A percentile compares a stretch with the other conserved stretches of the same genome.
Evolutionary conservation across 495 filamentous ascomycete genomes (phyloP).

Genomic region (Wilcoxina mikolae): DNA sequence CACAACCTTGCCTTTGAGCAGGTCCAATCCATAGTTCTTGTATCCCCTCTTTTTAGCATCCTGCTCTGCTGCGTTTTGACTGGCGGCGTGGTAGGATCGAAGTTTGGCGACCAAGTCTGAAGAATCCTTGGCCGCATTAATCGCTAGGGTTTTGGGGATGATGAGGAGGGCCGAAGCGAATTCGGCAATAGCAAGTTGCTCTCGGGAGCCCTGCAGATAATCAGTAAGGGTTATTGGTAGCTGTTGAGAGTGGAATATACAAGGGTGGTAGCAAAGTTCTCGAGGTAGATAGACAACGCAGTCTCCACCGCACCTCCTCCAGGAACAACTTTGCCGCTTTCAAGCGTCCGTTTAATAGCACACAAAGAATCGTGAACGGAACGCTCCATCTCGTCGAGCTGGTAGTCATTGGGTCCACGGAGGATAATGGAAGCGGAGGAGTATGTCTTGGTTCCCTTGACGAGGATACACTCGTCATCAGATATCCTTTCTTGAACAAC

Average conservation of each 20-base stretch:
- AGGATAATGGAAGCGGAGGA: conserved; percentile 93
- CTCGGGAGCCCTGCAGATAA: conserved; percentile 56
- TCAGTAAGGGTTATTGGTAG: conserved; percentile 1
- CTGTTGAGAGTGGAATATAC: conserved; percentile 33
- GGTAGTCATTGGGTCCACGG: conserved; percentile 88
- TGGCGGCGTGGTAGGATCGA: conserved; percentile 83
- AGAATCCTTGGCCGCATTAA: conserved; percentile 93
- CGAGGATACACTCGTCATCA: conserved; percentile 94
- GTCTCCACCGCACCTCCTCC: conserved; percentile 96
- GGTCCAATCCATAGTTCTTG: conserved; percentile 92
- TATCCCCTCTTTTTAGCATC: conserved; percentile 86
- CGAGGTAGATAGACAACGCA: conserved; percentile 96
- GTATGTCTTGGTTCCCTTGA: conserved; percentile 89
- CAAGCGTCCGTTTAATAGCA: conserved; percentile 90
- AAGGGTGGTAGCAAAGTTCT: conserved; percentile 98
- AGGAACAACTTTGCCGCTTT: conserved; percentile 92
- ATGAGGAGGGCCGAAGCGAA: conserved; percentile 88
- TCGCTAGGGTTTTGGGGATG: conserved; percentile 90
- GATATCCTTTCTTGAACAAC: conserved; percentile 94
- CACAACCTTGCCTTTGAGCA: conserved; percentile 76
- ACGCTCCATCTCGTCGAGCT: conserved; percentile 97
- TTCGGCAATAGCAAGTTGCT: conserved; percentile 95
- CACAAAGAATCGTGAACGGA: conserved; percentile 94
- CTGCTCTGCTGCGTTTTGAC: conserved; percentile 72
- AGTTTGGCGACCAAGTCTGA: conserved; percentile 91